Percentiles rank a stretch among this genome's conserved stretches.
These are phyloP conservation scores for Cichorium intybus DNA, from an alignment of 140 eudicot species.

Conservation along the genomic window DNA sequence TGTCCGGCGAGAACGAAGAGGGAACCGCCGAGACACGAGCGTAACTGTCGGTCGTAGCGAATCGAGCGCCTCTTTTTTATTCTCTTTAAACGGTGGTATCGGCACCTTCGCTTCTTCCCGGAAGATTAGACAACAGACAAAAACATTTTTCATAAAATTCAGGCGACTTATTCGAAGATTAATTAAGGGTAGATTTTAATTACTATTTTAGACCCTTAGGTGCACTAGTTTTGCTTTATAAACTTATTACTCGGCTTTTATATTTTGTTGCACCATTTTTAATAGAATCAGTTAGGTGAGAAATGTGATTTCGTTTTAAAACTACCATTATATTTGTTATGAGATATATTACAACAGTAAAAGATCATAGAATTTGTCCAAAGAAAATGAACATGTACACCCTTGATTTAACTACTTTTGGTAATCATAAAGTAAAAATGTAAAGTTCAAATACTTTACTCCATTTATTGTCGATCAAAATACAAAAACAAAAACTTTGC, in stretches of 20 bases:
- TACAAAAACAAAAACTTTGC: too few relatives aligned
- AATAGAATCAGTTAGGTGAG: background rate
- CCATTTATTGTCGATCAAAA: too few relatives aligned
- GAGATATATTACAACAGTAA: background rate
- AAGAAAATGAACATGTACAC: background rate
- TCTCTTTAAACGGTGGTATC: background rate
- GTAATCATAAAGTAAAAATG: too few relatives aligned
- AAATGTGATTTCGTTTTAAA: background rate
- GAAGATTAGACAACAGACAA: background rate
- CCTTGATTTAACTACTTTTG: too few relatives aligned
- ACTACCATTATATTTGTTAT: background rate
- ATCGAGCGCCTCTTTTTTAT: background rate
- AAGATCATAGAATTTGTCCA: background rate
- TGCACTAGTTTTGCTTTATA: background rate
- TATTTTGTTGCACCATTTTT: background rate
- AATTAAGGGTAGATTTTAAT: background rate
- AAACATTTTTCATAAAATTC: background rate
- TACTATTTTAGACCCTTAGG: background rate
- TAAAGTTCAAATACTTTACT: too few relatives aligned
- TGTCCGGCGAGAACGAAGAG: conserved; percentile 65
- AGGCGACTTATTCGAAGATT: background rate
- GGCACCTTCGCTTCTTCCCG: background rate
- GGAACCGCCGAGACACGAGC: conserved; percentile 23
- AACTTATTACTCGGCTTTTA: background rate
- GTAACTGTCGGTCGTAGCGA: conserved; percentile 1